Base-by-base conservation (phyloP, 148 eudicot genomes). In the Pouteria glomerata region DNA sequence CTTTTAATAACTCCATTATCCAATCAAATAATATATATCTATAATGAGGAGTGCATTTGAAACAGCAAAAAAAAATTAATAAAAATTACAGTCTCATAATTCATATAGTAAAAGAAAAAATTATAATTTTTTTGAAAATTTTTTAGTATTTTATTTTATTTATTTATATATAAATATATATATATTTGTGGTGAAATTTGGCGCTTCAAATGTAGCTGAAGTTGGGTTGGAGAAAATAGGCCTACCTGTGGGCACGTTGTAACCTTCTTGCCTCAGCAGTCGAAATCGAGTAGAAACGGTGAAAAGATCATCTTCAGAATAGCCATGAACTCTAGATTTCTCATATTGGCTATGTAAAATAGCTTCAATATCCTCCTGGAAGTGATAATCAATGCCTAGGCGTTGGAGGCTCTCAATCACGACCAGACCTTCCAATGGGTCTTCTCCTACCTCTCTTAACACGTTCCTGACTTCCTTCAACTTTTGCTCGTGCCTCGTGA, bases 261-360 rank as follows among this genome's bases (percentile, higher is more conserved):
- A 81, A 14, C 86, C 90, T 19, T 74, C 69, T 69, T 88, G 88
- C 74, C 88, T 77, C 11, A 88, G 27, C 1, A 88, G 73, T 26
- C 90, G 74, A 65, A 88, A 88, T 39, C 68, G 63, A 42, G 84
- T 77, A n/a, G 90, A 82, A 74, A 73, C 77, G 34, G 73, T 73
- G 55, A 77, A 81, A 64, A 86, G 79, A 66, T 69, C 68, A 42
- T 63, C 66, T 26, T 33, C 50, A 16, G 8, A 51, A 39, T 27
- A 6, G 23, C 35, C 39, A 13, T 11, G 13, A 26, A 4, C 3
- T 2, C 42, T 48, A 6, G 37, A 61, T 39, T 16, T 45, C 11
- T 11, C 33, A 47, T 76, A 48, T 5, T 50, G 74, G 18, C 21
- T 75, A 26, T 56, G 6, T 6, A 86, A 68, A 8, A 53, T 44